Evolutionary conservation across 257 asterid genomes (phyloP), one percentile per base, ranked within the genome.

Genomic region (Cruciata laevipes): DNA sequence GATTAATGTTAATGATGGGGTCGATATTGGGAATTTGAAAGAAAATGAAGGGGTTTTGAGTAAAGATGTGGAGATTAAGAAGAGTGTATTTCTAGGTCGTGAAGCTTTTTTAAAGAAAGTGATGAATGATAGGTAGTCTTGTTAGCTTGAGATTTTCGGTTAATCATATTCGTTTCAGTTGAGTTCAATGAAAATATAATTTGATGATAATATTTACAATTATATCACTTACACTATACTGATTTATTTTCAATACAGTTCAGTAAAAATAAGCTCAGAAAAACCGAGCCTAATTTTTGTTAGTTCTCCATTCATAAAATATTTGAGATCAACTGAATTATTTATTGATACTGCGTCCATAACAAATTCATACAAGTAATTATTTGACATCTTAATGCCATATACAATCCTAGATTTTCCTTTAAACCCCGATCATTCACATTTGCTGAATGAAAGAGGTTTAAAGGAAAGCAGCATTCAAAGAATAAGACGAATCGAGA

Each of bases 41-140:
- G 55, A 47, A 1, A 18, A 23, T 30, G 51, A 35, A 27, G 63
- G 65, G 33, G 18, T 31, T 27, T 31, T 37, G 17, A 62, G 47
- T 31, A 65, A 56, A 47, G 71, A 57, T 53, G 44, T 25, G 67
- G 63, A 56, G 38, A 20, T 24, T 40, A 58, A 38, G 21, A 71
- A 24, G 5, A 80, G 68, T 71, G 87, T 81, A 23, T 89, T 89
- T 69, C 93, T 95, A 1, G 95, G 96, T 3, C 76, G 96, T 58
- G 87, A 87, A 61, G 72, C 83, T 3, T 70, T 87, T 7, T 38
- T 87, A 72, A 83, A 66, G 57, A 82, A 76, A 77, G 85, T 61
- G 13, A 56, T 66, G 16, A 38, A 53, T 59, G 31, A 69, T n/a
- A 31, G n/a, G 40, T n/a, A n/a, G n/a, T n/a, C n/a, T n/a, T n/a